A percentile compares a stretch with the other conserved stretches of the same genome.
phyloP scores from a whole-genome alignment of 2,329 filamentous ascomycete species.

The Aspergillus sp. region DNA sequence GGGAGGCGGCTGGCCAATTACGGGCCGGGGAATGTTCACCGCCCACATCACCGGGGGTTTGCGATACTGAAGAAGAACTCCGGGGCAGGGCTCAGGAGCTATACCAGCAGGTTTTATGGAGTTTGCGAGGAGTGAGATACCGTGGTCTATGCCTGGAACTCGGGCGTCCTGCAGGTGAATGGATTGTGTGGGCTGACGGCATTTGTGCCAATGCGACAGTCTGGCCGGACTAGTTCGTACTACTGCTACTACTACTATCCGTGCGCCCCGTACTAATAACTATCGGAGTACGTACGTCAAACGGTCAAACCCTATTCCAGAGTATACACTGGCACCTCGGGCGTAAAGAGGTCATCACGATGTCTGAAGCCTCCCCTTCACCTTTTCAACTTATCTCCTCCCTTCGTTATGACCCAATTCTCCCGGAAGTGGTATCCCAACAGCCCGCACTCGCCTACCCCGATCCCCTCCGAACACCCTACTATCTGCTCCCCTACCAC shows the following conservation, averaged over 20 bases:
- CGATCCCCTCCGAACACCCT: constrained; percentile 45
- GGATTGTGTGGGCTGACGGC: too few species aligned
- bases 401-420: constrained; percentile 59
- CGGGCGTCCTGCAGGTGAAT: too few species aligned
- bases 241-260: too few species aligned
- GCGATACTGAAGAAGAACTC: too few species aligned
- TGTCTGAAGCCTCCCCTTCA: constrained; percentile 4
- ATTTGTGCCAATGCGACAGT: too few species aligned
- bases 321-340: neutral
- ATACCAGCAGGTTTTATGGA: too few species aligned
- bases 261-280: too few species aligned
- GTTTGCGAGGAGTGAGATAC: too few species aligned
- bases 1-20: constrained; percentile 10
- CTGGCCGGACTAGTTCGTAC: too few species aligned
- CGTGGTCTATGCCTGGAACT: too few species aligned
- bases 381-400: constrained; percentile 60
- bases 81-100: too few species aligned
- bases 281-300: too few species aligned
- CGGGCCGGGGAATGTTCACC: constrained; percentile 14
- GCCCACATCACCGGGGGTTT: constrained; percentile 1
- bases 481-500: constrained; percentile 75
- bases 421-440: constrained; percentile 34
- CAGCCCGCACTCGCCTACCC: constrained; percentile 28
- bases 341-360: constrained; percentile 1
- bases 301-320: constrained; percentile 11